Conservation (phyloP, 768 basidiomycete genomes). For the Rhodotorula toruloides region DNA sequence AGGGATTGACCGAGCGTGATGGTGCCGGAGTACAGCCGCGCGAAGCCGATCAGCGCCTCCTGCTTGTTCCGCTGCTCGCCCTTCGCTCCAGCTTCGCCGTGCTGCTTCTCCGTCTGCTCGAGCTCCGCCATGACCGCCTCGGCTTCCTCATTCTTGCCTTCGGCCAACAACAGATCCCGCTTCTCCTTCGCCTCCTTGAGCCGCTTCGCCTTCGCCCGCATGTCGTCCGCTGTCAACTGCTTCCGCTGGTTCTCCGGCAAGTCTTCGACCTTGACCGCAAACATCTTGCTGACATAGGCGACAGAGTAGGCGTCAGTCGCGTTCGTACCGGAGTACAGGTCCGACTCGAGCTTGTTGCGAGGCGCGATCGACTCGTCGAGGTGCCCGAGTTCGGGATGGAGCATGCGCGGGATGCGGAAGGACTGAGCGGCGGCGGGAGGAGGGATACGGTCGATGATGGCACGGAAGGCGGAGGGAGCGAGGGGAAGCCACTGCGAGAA, state of each 20-base stretch:
- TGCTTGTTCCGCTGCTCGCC: slow-evolving; percentile 33
- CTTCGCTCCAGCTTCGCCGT: slow-evolving; percentile 5
- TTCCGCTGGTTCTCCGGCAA: slow-evolving; percentile 80
- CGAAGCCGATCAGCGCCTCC: slow-evolving; percentile 84
- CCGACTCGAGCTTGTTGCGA: slow-evolving; percentile 73
- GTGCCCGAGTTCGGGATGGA: slow-evolving; percentile 67
- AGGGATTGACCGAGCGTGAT: slow-evolving; percentile 62
- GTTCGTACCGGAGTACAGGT: slow-evolving; percentile 68
- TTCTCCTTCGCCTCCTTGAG: slow-evolving; percentile 51
- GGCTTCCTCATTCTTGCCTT: slow-evolving; percentile 27
- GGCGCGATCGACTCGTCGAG: slow-evolving; percentile 57
- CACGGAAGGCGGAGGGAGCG: slow-evolving; percentile 85
- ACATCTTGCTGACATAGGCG: slow-evolving; percentile 98
- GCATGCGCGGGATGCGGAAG: slow-evolving; percentile 79
- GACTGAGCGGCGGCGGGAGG: slow-evolving; percentile 75
- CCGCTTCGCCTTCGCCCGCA: slow-evolving; percentile 52
- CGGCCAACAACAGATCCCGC: slow-evolving; percentile 40
- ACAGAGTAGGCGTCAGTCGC: slow-evolving; percentile 59
- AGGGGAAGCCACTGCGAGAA: slow-evolving; percentile 95
- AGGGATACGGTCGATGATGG: slow-evolving; percentile 88
- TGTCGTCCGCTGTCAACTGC: slow-evolving; percentile 72
- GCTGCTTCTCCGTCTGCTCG: neutral
- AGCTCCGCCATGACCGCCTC: slow-evolving; percentile 16
- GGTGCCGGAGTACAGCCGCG: slow-evolving; percentile 85
- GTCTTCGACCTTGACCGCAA: slow-evolving; percentile 72